Conservation (phyloP, 306 rosid genomes). For the Psophocarpus tetragonolobus region DNA sequence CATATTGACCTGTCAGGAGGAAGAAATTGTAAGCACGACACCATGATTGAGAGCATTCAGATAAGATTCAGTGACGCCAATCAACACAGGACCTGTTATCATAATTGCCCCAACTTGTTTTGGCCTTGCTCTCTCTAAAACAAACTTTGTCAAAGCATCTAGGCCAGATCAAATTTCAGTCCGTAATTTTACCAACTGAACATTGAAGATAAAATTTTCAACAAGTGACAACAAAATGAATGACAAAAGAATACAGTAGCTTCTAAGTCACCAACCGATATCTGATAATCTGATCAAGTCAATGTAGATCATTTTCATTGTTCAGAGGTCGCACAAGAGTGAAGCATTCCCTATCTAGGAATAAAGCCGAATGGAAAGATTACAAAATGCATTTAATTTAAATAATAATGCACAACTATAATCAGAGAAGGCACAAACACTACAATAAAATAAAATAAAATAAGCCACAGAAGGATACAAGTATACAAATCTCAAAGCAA, state of each 20-base stretch:
- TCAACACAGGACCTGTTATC: constrained; percentile 78
- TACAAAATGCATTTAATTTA: neutral
- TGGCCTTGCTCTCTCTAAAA: constrained; percentile 83
- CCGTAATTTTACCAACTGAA: constrained; percentile 65
- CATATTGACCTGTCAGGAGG: constrained; percentile 84
- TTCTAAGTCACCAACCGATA: constrained; percentile 43
- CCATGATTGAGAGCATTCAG: constrained; percentile 80
- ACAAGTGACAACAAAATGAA: neutral
- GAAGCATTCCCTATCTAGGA: constrained; percentile 83
- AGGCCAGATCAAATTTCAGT: constrained; percentile 77
- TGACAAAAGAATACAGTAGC: neutral
- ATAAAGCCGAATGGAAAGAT: constrained; percentile 64
- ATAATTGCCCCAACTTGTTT: constrained; percentile 82
- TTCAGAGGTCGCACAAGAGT: constrained; percentile 80
- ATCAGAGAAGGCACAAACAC: neutral
- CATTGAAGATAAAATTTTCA: neutral
- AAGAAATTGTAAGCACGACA: constrained; percentile 81
- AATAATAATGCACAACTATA: neutral
- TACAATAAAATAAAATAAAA: constrained; percentile 7
- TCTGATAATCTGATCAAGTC: constrained; percentile 78
- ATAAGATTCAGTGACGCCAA: constrained; percentile 76
- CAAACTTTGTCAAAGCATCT: constrained; percentile 71
- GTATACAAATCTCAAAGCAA: neutral
- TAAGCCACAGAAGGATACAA: neutral
- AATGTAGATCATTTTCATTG: constrained; percentile 66